A percentile compares a stretch with the other conserved stretches of the same genome.
Evolutionary conservation across 2,329 filamentous ascomycete genomes (phyloP).

Genomic region (Colletotrichum paranaense): DNA sequence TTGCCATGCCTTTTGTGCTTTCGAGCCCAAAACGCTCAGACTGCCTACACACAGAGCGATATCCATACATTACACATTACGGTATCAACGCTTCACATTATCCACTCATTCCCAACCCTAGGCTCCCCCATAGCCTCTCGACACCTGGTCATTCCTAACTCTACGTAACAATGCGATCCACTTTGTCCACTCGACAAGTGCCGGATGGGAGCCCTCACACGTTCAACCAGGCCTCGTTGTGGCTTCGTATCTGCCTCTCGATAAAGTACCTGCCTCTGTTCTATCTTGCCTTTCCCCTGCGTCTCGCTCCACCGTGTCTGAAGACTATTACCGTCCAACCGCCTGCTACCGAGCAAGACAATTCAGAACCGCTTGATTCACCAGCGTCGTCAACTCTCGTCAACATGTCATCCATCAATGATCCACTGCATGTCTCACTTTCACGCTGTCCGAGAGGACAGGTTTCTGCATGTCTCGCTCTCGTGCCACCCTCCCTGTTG

Average conservation of each 20-base stretch:
- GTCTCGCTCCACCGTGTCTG: neutral
- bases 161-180: neutral
- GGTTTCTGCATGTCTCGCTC: conserved; percentile 47
- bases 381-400: conserved; percentile 19
- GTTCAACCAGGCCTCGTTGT: neutral
- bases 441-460: conserved; percentile 47
- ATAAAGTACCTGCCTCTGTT: neutral
- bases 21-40: neutral
- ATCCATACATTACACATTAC: no score
- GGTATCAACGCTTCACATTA: neutral
- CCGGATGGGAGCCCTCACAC: conserved; percentile 29
- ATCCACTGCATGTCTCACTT: conserved; percentile 50
- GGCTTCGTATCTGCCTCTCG: neutral
- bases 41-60: neutral
- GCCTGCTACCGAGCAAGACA: conserved; percentile 17
- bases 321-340: conserved; percentile 6
- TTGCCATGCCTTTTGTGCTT: neutral
- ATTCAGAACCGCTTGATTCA: neutral
- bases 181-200: neutral
- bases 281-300: conserved; percentile 12
- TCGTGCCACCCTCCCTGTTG: conserved; percentile 33
- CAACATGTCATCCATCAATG: conserved; percentile 40
- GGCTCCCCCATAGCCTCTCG: neutral
- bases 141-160: neutral
- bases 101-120: neutral